Conservation (phyloP, 1,139 yeast genomes). For the Arxiozyma heterogenica region DNA sequence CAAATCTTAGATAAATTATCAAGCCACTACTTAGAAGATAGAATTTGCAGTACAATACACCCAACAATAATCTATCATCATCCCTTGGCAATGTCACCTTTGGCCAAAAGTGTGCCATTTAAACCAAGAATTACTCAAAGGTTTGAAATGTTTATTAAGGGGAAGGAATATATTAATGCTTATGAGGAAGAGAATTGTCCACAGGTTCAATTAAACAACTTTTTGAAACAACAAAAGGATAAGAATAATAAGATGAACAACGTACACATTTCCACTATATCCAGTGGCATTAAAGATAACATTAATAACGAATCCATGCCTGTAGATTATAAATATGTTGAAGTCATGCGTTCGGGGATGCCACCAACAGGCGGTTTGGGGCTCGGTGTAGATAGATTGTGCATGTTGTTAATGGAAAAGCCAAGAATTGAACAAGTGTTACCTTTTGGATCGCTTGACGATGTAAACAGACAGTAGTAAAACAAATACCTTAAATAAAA, state of each 20-base stretch:
- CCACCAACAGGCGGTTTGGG: constrained; percentile 99
- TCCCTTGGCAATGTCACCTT: constrained; percentile 78
- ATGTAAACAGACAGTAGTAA: constrained; percentile 46
- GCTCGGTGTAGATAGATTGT: constrained; percentile 79
- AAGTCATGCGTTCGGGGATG: constrained; percentile 80
- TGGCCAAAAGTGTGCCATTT: constrained; percentile 47
- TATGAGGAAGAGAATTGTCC: constrained; percentile 97
- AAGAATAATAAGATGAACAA: constrained; percentile 34
- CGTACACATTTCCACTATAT: background rate
- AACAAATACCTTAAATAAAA: background rate
- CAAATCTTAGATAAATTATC: constrained; percentile 62
- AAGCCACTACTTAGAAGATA: constrained; percentile 46
- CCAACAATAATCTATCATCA: constrained; percentile 79
- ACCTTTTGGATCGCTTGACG: constrained; percentile 71
- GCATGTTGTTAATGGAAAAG: constrained; percentile 63
- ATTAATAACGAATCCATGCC: constrained; percentile 54
- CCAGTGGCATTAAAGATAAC: constrained; percentile 26
- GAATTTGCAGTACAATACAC: constrained; percentile 38
- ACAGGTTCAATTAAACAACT: constrained; percentile 51
- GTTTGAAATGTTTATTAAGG: constrained; percentile 75
- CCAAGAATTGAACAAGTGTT: constrained; percentile 71
- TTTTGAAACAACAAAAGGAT: constrained; percentile 42
- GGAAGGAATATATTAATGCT: constrained; percentile 82
- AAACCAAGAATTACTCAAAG: constrained; percentile 32
- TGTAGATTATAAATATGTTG: constrained; percentile 65